Conservation (phyloP, 176 grass and related monocot genomes). For the Hyparrhenia diplandra region DNA sequence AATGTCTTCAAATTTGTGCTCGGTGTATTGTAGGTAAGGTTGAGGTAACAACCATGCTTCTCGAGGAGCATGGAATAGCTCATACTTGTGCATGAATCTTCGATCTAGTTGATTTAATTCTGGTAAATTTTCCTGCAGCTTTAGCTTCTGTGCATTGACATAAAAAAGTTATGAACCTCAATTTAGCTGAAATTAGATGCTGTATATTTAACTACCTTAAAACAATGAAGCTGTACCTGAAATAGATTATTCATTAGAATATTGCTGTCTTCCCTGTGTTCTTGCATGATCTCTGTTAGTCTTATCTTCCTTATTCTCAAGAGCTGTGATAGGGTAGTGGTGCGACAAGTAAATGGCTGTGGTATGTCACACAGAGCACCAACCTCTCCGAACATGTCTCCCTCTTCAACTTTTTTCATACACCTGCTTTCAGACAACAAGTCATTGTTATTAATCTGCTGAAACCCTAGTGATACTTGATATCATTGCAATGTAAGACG, state of each 20-base stretch:
- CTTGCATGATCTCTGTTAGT: slow-evolving; percentile 61
- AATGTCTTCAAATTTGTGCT: slow-evolving; percentile 7
- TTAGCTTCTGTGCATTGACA: slow-evolving; percentile 39
- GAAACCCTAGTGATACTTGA: not conserved
- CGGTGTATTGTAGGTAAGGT: slow-evolving; percentile 4
- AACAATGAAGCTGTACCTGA: slow-evolving; percentile 53
- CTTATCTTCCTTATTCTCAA: slow-evolving; percentile 64
- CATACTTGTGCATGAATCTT: slow-evolving; percentile 33
- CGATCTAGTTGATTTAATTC: slow-evolving; percentile 31
- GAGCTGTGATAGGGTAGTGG: slow-evolving; percentile 70
- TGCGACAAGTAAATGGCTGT: slow-evolving; percentile 73
- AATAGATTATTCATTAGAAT: slow-evolving; percentile 74
- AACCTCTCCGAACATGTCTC: slow-evolving; percentile 76
- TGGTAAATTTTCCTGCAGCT: slow-evolving; percentile 35
- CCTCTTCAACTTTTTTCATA: slow-evolving; percentile 37
- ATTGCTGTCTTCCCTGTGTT: slow-evolving; percentile 58
- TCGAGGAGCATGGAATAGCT: slow-evolving; percentile 30
- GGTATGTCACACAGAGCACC: slow-evolving; percentile 47
- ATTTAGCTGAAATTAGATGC: not conserved
- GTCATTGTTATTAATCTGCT: slow-evolving; percentile 7
- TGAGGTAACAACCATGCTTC: slow-evolving; percentile 2
- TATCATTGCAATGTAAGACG: not conserved
- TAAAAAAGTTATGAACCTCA: slow-evolving; percentile 10
- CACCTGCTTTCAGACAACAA: slow-evolving; percentile 51
- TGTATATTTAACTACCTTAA: not conserved